A percentile compares a stretch with the other conserved stretches of the same genome.
These are phyloP conservation scores for Irpex sp. DNA, from an alignment of 1,284 basidiomycete genomes.

Conservation along the genomic window DNA sequence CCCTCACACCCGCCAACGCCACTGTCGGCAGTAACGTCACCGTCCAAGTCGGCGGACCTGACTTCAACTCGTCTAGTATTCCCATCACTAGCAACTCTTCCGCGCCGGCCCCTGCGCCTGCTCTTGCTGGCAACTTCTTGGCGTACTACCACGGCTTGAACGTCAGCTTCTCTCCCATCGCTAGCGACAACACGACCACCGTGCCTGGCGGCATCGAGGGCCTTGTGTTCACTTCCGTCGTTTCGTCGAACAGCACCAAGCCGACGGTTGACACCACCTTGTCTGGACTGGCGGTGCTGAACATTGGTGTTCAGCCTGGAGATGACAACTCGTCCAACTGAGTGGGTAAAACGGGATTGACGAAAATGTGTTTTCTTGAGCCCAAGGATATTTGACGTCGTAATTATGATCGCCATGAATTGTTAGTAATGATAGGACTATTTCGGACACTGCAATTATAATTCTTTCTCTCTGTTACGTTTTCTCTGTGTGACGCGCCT, in stretches of 20 bases:
- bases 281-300: conserved; percentile 15
- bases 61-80: conserved; percentile 7
- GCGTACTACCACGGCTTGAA: conserved; percentile 17
- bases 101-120: conserved; percentile 5
- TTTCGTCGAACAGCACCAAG: conserved; percentile 13
- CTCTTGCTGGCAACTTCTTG: conserved; percentile 10
- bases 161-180: conserved; percentile 15
- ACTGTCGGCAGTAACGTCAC: conserved; percentile 25
- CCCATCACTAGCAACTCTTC: conserved; percentile 8
- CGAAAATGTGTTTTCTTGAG: background rate
- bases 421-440: too few relatives aligned
- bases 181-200: conserved; percentile 12
- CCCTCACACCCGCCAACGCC: conserved; percentile 20
- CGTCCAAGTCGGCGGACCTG: conserved; percentile 18
- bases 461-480: too few relatives aligned
- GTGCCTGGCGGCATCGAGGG: conserved; percentile 18
- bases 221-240: conserved; percentile 19
- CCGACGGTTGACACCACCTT: conserved; percentile 13
- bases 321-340: conserved; percentile 2
- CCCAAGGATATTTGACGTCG: too few relatives aligned
- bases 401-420: too few relatives aligned
- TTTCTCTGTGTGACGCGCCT: too few relatives aligned
- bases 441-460: too few relatives aligned
- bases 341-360: background rate
- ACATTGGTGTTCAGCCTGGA: conserved; percentile 12